phyloP scores from a whole-genome alignment of 139 green algal genomes.

The Haematococcus lacustris region DNA sequence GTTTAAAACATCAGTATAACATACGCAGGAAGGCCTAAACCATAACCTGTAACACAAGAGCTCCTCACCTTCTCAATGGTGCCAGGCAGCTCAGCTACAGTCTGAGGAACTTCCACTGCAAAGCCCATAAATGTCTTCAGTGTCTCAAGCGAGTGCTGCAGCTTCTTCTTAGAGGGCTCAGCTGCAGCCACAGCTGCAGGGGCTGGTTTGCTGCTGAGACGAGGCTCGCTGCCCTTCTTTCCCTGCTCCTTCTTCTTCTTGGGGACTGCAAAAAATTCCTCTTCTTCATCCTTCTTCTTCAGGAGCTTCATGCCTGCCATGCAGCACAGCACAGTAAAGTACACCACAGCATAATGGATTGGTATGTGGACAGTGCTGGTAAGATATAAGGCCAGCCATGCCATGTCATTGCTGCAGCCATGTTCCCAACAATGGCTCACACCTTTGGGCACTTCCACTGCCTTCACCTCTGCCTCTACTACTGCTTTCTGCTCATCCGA shows the following conservation, averaged over 20 bases:
- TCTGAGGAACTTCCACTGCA: constrained; percentile 27
- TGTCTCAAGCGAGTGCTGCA: constrained; percentile 34
- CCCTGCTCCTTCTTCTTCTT: constrained; percentile 21
- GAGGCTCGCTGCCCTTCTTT: constrained; percentile 12
- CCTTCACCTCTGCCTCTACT: constrained; percentile 22
- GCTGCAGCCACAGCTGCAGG: neutral
- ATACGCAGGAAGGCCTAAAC: neutral
- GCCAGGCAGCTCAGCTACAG: constrained; percentile 17
- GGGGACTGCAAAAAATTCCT: constrained; percentile 25
- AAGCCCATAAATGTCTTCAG: constrained; percentile 40
- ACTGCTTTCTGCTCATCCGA: neutral
- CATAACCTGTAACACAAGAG: too few species aligned
- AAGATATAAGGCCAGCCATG: too few species aligned
- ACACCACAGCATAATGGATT: too few species aligned
- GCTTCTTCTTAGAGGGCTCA: constrained; percentile 29
- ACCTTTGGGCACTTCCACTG: constrained; percentile 23
- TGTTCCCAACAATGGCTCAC: neutral
- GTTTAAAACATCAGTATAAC: neutral
- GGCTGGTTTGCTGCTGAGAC: neutral
- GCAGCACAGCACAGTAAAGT: too few species aligned
- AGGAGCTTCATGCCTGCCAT: constrained; percentile 18
- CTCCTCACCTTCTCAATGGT: constrained; percentile 36
- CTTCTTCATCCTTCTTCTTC: constrained; percentile 17
- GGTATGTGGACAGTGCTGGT: too few species aligned
- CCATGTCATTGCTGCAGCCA: too few species aligned